Percentiles rank a stretch among this genome's conserved stretches.
These are phyloP conservation scores for Paratinospora sagittata DNA, from an alignment of 164 flowering plant genomes.

Conservation along the genomic window DNA sequence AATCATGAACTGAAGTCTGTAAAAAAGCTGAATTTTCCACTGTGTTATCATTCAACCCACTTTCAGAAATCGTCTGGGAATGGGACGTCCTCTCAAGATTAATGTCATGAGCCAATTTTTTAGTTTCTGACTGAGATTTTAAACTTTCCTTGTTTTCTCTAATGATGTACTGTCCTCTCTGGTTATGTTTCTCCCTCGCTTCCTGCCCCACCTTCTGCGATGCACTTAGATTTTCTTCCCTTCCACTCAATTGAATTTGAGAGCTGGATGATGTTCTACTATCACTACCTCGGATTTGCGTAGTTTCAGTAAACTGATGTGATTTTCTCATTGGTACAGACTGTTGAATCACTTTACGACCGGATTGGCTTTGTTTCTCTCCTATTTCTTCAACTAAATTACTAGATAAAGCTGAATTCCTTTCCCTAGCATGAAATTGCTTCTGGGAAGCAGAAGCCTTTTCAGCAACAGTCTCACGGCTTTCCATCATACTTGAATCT, in stretches of 20 bases:
- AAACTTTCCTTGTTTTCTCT: conserved; percentile 19
- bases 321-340: conserved; percentile 25
- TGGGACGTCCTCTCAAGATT: conserved; percentile 24
- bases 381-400: conserved; percentile 23
- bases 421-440: conserved; percentile 18
- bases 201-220: conserved; percentile 16
- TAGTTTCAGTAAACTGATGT: conserved; percentile 17
- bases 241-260: conserved; percentile 20
- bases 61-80: conserved; percentile 27
- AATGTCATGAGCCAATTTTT: conserved; percentile 13
- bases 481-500: conserved; percentile 16
- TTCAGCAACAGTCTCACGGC: conserved; percentile 13
- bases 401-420: conserved; percentile 11
- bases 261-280: conserved; percentile 20
- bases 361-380: conserved; percentile 20
- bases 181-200: conserved; percentile 20
- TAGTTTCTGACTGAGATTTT: conserved; percentile 23
- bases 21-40: conserved; percentile 19
- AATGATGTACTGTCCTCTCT: not conserved
- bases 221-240: conserved; percentile 24
- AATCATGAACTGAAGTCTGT: conserved; percentile 23
- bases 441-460: conserved; percentile 26
- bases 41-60: conserved; percentile 25
- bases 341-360: conserved; percentile 11
- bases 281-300: conserved; percentile 15